Percentiles rank a stretch among this genome's conserved stretches.
Conservation (phyloP, 306 rosid genomes). For the Ammopiptanthus mongolicus region DNA sequence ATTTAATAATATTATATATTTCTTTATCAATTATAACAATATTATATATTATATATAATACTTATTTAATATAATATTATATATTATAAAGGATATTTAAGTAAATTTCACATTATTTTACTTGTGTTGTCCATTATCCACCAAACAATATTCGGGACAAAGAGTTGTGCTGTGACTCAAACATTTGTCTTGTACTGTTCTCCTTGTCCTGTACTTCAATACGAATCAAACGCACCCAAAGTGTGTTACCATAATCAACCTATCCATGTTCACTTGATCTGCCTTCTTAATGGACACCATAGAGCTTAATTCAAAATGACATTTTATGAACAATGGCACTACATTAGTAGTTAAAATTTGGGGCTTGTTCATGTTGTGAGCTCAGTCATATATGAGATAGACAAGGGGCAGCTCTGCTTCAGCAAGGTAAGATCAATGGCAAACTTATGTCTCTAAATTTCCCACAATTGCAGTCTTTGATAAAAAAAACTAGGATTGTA, state of each 20-base stretch:
- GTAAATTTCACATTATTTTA: too few relatives aligned
- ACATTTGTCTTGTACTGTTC: too few relatives aligned
- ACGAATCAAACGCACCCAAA: too few relatives aligned
- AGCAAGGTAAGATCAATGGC: constrained; percentile 8
- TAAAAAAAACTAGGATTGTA: constrained; percentile 4
- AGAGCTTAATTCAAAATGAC: constrained; percentile 17
- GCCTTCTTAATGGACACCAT: neutral
- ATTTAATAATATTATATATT: too few relatives aligned
- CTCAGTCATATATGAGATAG: neutral
- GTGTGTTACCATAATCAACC: neutral
- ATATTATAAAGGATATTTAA: too few relatives aligned
- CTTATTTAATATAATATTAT: too few relatives aligned
- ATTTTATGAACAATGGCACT: constrained; percentile 5
- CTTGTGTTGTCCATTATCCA: too few relatives aligned
- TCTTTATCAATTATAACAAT: too few relatives aligned
- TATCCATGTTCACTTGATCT: neutral
- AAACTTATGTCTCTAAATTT: neutral
- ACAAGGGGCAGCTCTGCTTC: constrained; percentile 10
- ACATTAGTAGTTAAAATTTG: constrained; percentile 12
- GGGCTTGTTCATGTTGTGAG: constrained; percentile 12
- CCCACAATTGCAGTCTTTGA: neutral
- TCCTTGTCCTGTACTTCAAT: too few relatives aligned
- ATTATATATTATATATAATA: too few relatives aligned
- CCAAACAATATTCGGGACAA: too few relatives aligned
- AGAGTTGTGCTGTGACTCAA: too few relatives aligned